Conservation (phyloP, 192 early-diverging fungal genomes). For the Cladochytrium replicatum region DNA sequence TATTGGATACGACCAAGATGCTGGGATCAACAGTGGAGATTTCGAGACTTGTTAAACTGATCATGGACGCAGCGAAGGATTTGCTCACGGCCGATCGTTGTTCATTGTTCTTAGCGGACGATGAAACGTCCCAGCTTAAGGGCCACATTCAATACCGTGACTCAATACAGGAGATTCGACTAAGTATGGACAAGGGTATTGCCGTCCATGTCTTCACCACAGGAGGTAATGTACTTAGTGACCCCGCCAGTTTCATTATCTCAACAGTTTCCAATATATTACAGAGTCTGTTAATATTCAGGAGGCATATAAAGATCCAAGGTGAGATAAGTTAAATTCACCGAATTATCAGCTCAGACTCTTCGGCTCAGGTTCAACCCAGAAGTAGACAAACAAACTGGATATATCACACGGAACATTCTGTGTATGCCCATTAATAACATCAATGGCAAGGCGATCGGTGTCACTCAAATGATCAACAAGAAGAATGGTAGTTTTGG, state of each 20-base stretch:
- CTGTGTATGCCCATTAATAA: slow-evolving; percentile 43
- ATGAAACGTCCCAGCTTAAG: slow-evolving; percentile 24
- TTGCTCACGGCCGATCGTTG: slow-evolving; percentile 34
- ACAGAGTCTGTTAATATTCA: slow-evolving; percentile 33
- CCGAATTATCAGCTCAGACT: neutral
- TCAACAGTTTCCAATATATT: slow-evolving; percentile 1
- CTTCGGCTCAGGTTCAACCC: slow-evolving; percentile 29
- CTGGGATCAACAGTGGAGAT: slow-evolving; percentile 33
- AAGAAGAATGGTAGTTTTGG: slow-evolving; percentile 28
- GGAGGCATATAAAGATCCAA: slow-evolving; percentile 36
- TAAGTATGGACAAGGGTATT: slow-evolving; percentile 27
- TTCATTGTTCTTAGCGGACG: slow-evolving; percentile 32
- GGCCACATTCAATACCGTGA: slow-evolving; percentile 32
- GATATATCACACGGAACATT: slow-evolving; percentile 34
- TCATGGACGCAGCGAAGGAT: slow-evolving; percentile 42
- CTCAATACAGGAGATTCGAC: slow-evolving; percentile 28
- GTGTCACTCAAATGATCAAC: slow-evolving; percentile 47
- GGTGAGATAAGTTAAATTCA: neutral
- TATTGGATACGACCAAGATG: slow-evolving; percentile 36
- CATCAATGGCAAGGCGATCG: slow-evolving; percentile 31
- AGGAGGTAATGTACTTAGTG: slow-evolving; percentile 13
- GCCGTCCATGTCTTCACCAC: slow-evolving; percentile 35
- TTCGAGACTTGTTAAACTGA: slow-evolving; percentile 27
- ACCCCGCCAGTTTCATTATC: neutral
- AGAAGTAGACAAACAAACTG: slow-evolving; percentile 38